These are phyloP conservation scores for Salix dunnii DNA, from an alignment of 345 rosid genomes.

Conservation along the genomic window DNA sequence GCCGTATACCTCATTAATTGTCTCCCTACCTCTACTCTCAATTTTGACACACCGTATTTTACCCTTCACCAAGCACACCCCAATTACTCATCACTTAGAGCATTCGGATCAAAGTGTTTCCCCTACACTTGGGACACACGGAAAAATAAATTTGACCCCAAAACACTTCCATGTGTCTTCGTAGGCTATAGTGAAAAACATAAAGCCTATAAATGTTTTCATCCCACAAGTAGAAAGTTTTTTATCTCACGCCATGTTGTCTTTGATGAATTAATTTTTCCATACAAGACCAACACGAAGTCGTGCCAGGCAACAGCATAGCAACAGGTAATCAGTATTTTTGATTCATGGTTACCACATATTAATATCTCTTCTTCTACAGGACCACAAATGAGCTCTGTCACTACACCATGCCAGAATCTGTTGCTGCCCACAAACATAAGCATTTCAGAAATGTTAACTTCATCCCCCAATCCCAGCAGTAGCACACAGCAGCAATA, in stretches of 20 bases:
- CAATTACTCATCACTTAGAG: neutral
- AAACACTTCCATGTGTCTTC: neutral
- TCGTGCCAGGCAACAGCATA: no score
- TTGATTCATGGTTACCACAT: neutral
- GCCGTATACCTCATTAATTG: neutral
- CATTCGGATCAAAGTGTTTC: slow-evolving; percentile 1
- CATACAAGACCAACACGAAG: neutral
- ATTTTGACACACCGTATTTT: neutral
- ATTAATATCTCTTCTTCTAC: no score
- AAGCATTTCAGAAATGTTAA: no score
- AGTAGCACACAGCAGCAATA: no score
- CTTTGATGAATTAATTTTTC: neutral
- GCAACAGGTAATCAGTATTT: neutral
- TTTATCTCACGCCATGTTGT: neutral
- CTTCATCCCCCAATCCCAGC: no score
- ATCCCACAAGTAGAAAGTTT: neutral
- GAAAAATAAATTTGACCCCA: neutral
- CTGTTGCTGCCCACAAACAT: no score
- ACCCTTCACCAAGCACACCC: neutral
- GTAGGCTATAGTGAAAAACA: neutral
- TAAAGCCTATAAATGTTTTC: neutral
- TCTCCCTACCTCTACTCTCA: neutral
- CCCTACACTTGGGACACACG: neutral
- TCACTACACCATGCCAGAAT: no score
- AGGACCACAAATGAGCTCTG: no score